A percentile compares a stretch with the other conserved stretches of the same genome.
Conservation (phyloP, 2,329 filamentous ascomycete genomes). For the Coniochaeta sp. region DNA sequence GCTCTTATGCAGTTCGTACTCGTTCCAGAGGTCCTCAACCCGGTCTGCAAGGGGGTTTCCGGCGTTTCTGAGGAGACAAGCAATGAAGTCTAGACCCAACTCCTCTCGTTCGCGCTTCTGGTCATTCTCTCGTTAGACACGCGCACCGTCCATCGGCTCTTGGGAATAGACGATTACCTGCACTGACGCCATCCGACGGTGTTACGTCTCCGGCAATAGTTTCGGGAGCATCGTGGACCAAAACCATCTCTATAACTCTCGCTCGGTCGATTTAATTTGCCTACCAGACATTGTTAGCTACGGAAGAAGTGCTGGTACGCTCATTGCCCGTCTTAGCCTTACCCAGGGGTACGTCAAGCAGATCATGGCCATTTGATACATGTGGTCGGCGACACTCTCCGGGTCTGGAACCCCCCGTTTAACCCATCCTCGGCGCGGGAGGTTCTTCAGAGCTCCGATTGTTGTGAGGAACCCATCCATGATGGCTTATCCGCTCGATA, state of each 20-base stretch:
- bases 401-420: background rate
- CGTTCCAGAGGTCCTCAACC: background rate
- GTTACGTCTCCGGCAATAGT: background rate
- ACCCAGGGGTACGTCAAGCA: background rate
- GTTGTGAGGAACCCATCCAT: background rate
- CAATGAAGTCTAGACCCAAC: background rate
- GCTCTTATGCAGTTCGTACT: background rate
- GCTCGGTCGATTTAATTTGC: background rate
- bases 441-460: background rate
- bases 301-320: background rate
- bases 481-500: background rate
- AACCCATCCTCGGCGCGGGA: background rate
- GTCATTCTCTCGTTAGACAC: too few relatives aligned
- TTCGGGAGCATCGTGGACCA: background rate
- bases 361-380: background rate
- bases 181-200: background rate
- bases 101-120: background rate
- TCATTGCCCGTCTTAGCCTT: background rate
- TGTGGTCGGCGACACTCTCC: background rate
- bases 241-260: background rate
- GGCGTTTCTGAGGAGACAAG: background rate
- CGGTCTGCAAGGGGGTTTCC: background rate
- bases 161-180: background rate
- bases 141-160: too few relatives aligned
- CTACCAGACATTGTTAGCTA: background rate